Evolutionary conservation across 495 filamentous ascomycete genomes (phyloP).

Genomic region (Darksidea phi): DNA sequence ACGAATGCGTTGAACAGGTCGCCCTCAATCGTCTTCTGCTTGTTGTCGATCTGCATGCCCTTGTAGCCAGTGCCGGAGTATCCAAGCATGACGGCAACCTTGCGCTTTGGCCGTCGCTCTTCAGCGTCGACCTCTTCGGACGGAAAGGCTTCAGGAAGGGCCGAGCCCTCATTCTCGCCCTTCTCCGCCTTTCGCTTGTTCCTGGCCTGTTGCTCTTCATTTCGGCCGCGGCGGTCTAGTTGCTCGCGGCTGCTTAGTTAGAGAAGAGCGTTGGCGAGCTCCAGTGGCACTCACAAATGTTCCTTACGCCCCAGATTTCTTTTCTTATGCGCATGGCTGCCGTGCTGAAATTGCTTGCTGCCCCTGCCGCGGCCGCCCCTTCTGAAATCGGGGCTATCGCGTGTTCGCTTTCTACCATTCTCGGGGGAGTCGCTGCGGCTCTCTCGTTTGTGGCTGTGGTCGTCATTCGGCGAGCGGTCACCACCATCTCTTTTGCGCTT

Average conservation of each 20-base stretch:
- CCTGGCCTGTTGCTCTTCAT: conserved; percentile 59
- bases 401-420: conserved; percentile 33
- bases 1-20: conserved; percentile 92
- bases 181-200: conserved; percentile 52
- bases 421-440: conserved; percentile 8
- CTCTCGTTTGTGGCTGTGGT: too few relatives aligned
- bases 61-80: conserved; percentile 97
- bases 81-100: conserved; percentile 90
- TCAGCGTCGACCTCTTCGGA: conserved; percentile 82
- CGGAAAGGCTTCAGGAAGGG: conserved; percentile 60
- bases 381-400: conserved; percentile 20
- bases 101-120: conserved; percentile 83
- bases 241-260: conserved; percentile 62
- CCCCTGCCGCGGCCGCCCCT: conserved; percentile 27
- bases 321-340: conserved; percentile 51
- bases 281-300: conserved; percentile 55
- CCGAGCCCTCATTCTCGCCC: conserved; percentile 39
- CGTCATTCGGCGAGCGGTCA: too few relatives aligned
- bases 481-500: conserved; percentile 39
- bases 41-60: conserved; percentile 74
- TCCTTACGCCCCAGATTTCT: conserved; percentile 65
- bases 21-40: conserved; percentile 91
- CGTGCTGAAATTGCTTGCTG: conserved; percentile 38
- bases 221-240: conserved; percentile 64
- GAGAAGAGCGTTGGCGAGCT: conserved; percentile 32